phyloP scores from a whole-genome alignment of 78 protist genomes.

The Salpingoeca rosetta region DNA sequence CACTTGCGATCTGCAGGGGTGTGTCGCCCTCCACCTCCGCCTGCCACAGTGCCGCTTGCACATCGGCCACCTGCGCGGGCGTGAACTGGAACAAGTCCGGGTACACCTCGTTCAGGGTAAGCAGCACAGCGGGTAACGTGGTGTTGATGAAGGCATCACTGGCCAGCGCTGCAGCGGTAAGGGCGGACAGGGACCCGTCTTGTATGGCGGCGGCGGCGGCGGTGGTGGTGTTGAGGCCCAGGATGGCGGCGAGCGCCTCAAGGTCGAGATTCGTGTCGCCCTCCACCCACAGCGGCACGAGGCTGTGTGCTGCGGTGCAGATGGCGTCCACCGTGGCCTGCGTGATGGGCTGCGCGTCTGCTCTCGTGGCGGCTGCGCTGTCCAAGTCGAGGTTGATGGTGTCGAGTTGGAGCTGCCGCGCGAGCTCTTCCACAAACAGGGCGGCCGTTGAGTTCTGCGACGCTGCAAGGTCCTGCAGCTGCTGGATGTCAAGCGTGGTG shows the following conservation, averaged over 20 bases:
- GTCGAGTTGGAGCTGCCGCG: neutral
- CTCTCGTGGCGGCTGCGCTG: neutral
- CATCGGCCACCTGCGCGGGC: neutral
- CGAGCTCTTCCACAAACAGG: too few relatives aligned
- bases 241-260: neutral
- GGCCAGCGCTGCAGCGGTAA: neutral
- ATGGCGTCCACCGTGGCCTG: neutral
- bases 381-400: neutral
- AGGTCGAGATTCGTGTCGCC: neutral
- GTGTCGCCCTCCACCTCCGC: neutral
- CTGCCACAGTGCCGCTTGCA: neutral
- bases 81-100: neutral
- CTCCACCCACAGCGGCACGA: too few relatives aligned
- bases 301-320: too few relatives aligned
- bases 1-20: neutral
- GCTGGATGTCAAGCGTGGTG: neutral
- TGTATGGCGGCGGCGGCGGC: neutral
- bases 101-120: neutral
- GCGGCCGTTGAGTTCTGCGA: too few relatives aligned
- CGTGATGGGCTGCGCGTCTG: neutral
- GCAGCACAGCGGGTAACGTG: neutral
- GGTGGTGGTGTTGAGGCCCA: neutral
- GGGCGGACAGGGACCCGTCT: neutral
- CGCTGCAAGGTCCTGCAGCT: neutral
- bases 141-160: neutral